phyloP scores from a whole-genome alignment of 192 early-diverging fungal genomes.

The Gigaspora rosea region DNA sequence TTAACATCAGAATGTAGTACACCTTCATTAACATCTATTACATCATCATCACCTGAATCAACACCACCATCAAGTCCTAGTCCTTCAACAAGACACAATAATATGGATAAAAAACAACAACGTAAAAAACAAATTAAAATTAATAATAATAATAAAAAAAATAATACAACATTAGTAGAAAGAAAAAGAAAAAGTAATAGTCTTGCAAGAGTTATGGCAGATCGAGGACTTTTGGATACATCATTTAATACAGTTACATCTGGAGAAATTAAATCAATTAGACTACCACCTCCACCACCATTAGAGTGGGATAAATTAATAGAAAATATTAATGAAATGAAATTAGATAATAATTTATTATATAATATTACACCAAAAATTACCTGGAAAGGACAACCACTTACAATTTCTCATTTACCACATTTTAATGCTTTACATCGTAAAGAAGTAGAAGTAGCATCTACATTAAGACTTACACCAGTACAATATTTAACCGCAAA shows the following conservation, averaged over 20 bases:
- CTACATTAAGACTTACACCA: slow-evolving; percentile 79
- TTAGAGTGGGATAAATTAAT: slow-evolving; percentile 4
- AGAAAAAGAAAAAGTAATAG: slow-evolving; percentile 1
- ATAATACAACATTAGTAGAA: neutral
- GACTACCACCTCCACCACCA: slow-evolving; percentile 9
- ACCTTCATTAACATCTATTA: neutral
- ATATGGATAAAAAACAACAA: neutral
- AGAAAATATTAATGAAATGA: neutral
- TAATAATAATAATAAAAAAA: no score
- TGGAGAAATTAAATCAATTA: neutral
- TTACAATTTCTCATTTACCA: slow-evolving; percentile 7
- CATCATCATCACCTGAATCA: neutral
- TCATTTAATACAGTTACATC: neutral
- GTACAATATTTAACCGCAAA: slow-evolving; percentile 85
- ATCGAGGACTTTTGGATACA: slow-evolving; percentile 14
- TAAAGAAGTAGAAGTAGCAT: slow-evolving; percentile 73
- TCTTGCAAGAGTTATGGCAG: slow-evolving; percentile 21
- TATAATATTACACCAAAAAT: neutral
- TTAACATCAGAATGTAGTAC: no score
- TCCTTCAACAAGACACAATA: neutral
- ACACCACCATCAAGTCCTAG: neutral
- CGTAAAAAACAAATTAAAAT: neutral
- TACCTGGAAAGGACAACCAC: slow-evolving; percentile 22
- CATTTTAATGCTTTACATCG: slow-evolving; percentile 55
- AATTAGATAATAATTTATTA: neutral